Evolutionary conservation across 805 yeast genomes (phyloP), one percentile per base, ranked within the genome.

Genomic region (Wickerhamiella domercqiae): DNA sequence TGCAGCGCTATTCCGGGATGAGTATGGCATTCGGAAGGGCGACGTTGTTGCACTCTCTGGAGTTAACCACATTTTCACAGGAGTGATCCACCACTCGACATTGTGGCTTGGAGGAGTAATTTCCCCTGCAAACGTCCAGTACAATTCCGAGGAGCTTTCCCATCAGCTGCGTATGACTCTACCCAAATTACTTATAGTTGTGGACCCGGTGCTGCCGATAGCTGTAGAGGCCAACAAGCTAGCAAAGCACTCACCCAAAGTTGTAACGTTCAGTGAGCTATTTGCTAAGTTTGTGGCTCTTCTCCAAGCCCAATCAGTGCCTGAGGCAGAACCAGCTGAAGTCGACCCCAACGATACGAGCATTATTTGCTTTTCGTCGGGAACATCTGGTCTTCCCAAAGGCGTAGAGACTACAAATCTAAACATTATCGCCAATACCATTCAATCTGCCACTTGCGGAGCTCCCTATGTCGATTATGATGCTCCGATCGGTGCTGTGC

Each of bases 351-450:
- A 29, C 9, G 42, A 46, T 20, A 43, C 38, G 14, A 57, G 56
- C 2, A 52, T 53, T 38, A 50, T 48, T 43, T 49, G 54, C 46
- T 52, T 55, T 39, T 54, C 57, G 5, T 47, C 52, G 2, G 58
- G 59, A 3, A 55, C 61, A 16, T 53, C 58, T n/a, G 86, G 90
- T 39, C 69, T 75, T 31, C 82, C 87, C 43, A 80, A 79, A 61
- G 87, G 87, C 49, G 87, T 76, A 19, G 71, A 73, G 21, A 60
- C 77, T 43, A 64, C 70, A 21, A 84, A 78, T 45, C 55, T 53
- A 34, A 75, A 73, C 45, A 64, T 71, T 14, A 59, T 59, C 9
- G 52, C 66, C 20, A 63, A 63, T 38, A 48, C 55, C 2, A 33
- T 45, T 19, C 56, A 51, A 35, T 24, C 25, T 11, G 28, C 21